phyloP scores from a whole-genome alignment of 176 grass and related monocot genomes.

The Saccharum officinarum region DNA sequence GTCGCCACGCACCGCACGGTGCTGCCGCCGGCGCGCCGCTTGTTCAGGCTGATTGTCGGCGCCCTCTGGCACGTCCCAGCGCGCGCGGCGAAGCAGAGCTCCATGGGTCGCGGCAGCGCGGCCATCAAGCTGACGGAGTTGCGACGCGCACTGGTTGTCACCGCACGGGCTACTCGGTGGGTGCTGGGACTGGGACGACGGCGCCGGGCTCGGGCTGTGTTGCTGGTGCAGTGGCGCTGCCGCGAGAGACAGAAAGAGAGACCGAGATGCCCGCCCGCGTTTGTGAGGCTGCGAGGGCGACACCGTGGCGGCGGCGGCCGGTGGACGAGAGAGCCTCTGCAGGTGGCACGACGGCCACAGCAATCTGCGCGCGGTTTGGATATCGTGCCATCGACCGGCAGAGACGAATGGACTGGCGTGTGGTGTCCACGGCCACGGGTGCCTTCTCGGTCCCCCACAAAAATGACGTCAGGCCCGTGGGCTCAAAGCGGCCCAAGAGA shows the following conservation, averaged over 20 bases:
- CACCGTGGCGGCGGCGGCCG: constrained; percentile 20
- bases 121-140: background rate
- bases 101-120: constrained; percentile 16
- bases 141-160: no score
- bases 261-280: background rate
- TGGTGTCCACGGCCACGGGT: background rate
- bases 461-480: background rate
- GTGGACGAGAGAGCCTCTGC: background rate
- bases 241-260: no score
- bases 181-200: no score
- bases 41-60: background rate
- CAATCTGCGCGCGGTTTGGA: constrained; percentile 20
- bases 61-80: background rate
- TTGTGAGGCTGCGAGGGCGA: constrained; percentile 35
- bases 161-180: no score
- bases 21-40: background rate
- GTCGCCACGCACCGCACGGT: constrained; percentile 54
- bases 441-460: no score
- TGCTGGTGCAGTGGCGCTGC: no score
- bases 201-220: no score
- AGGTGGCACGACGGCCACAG: constrained; percentile 39
- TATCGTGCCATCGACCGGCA: background rate
- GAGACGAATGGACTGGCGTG: background rate
- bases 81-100: constrained; percentile 25
- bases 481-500: background rate